Percentiles rank a stretch among this genome's conserved stretches.
These are phyloP conservation scores for Penicillium capsulatum DNA, from an alignment of 2,329 filamentous ascomycete species.

Conservation along the genomic window DNA sequence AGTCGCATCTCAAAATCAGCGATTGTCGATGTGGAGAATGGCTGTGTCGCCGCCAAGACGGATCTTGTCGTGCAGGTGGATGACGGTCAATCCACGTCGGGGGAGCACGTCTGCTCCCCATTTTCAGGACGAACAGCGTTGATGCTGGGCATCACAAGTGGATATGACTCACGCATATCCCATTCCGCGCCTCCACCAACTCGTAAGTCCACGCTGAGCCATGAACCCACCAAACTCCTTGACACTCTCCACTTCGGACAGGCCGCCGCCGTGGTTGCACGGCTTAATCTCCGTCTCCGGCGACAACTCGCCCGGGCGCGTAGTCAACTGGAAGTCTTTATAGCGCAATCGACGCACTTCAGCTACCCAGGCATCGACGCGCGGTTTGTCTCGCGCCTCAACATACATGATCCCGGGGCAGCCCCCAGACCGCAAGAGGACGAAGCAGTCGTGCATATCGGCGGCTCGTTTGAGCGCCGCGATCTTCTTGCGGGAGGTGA, in stretches of 20 bases:
- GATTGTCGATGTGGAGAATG: conserved; percentile 12
- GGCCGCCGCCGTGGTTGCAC: conserved; percentile 21
- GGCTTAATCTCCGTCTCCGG: conserved; percentile 5
- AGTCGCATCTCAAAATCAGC: conserved; percentile 12
- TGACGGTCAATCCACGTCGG: conserved; percentile 12
- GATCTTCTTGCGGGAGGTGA: conserved; percentile 74
- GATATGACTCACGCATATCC: conserved; percentile 46
- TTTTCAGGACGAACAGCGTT: no score
- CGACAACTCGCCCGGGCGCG: conserved; percentile 46
- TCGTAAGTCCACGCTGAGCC: conserved; percentile 54
- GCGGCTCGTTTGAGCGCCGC: conserved; percentile 61
- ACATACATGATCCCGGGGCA: conserved; percentile 76
- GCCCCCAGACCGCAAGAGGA: conserved; percentile 63
- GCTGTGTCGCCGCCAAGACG: conserved; percentile 27
- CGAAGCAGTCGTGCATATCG: conserved; percentile 56
- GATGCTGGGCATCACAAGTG: no score
- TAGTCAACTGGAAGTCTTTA: conserved; percentile 66
- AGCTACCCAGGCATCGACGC: conserved; percentile 61
- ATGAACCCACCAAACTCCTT: conserved; percentile 62
- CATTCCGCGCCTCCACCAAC: conserved; percentile 68
- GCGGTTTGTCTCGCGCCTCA: conserved; percentile 53
- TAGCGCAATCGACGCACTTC: conserved; percentile 63
- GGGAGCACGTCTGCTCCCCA: conserved; percentile 10
- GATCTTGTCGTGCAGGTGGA: conserved; percentile 32
- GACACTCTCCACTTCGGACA: conserved; percentile 59